Base-by-base conservation (phyloP, 768 basidiomycete species). In the Candolleomyces efflorescens region DNA sequence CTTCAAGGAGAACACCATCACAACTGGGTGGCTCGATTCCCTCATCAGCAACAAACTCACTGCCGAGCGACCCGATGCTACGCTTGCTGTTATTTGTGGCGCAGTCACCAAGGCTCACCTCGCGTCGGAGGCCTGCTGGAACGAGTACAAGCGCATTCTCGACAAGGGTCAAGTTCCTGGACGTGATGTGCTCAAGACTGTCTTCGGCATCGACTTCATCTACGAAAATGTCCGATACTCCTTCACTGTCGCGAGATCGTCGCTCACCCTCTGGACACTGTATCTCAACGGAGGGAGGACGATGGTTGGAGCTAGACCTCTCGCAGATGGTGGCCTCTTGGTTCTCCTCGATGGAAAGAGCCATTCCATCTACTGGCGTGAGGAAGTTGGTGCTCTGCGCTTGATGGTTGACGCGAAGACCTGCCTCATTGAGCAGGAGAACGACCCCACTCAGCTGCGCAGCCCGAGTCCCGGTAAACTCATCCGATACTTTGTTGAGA, bases 121-220 rank as follows among this genome's bases (percentile, higher is more conserved):
- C 32, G 87, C 89, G 10, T 90, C 90, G 12, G 91, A 95, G 59
- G 89, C 85, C 12, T 97, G 94, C 71, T 88, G 92, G 80, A 79
- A 81, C 53, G 94, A 96, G 71, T 99, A 98, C 82, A 93, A 90
- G 73, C 87, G 93, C 32, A 84, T 96, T 64, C 82, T 99, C 60
- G 94, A 98, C 73, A 99, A 99, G 73, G 97, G 97, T 63, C 96
- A 99, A 73, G 95, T 96, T 24, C 97, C 97, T 7, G 86, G 90
- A 13, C 90, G 90, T 56, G 97, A 98, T 65, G 85, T 93, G 32
- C 79, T 99, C 64, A 96, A 95, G 76, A 98, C 97, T 11, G 95
- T 97, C 62, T 98, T 98, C 74, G 86, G 89, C 58, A 83, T 94
- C 68, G 95, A 98, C 68, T 99, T 98, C 77, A 98, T 98, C 68